Base-by-base conservation (phyloP, 495 filamentous ascomycete genomes). In the Aeminium ludgeri region DNA sequence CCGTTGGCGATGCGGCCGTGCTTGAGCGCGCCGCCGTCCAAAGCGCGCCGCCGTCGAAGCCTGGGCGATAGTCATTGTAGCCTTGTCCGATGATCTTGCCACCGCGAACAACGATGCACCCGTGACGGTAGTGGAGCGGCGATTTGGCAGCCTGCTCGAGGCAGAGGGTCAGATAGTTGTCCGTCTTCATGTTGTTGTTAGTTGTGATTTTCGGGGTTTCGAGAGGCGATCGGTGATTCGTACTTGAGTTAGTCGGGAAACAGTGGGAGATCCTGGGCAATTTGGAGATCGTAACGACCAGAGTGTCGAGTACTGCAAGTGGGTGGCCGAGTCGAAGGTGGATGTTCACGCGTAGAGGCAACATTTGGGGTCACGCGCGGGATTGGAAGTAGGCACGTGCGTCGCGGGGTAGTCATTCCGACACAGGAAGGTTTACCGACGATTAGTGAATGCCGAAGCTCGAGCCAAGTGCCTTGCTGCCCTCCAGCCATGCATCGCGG, bases 21-120 rank as follows among this genome's bases (percentile, higher is more conserved):
- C 55, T 69, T 70, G 31, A 70, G 55, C 3, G 64, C 57, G 15
- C 62, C 63, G 30, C 65, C 66, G 46, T 69, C 53, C 34, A 28
- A 39, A 18, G 16, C 34, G 43, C n/a, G n/a, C n/a, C 23, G 23
- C 23, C 23, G 23, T 25, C 23, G 23, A 60, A 70, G 10, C 63
- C 65, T 10, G 58, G 42, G 34, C 64, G 65, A 38, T 63, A 57
- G 44, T 63, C 62, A 45, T 70, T 69, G 56, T 57, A 64, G 34
- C 65, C 65, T 28, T 60, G 59, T 16, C 65, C 65, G 39, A 72
- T 63, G 37, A 70, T 56, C 43, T 68, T 70, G 34, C 68, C 65
- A 34, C 66, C 66, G 31, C 66, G 64, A 34, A 67, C 66, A 39
- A 68, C 59, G 55, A 69, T 64, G 33, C 58, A 59, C 12, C 65